Evolutionary conservation across 1,284 basidiomycete species (phyloP).

Genomic region (Leccinum subrobustum): DNA sequence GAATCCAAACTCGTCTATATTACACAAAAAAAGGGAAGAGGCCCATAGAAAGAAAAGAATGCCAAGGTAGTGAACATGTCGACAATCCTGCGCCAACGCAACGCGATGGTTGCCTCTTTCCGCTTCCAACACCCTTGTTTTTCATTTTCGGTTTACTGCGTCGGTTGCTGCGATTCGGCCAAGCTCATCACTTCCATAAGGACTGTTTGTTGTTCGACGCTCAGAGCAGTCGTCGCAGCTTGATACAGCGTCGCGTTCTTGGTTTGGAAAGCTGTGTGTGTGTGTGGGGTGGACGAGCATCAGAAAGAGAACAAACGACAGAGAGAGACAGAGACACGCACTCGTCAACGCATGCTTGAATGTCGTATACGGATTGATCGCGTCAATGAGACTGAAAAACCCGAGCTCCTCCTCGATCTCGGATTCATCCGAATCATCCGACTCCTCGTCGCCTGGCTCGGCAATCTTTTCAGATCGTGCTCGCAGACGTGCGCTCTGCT

Average conservation of each 20-base stretch:
- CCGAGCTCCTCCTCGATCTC: slow-evolving; percentile 78
- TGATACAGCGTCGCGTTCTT: slow-evolving; percentile 67
- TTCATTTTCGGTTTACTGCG: slow-evolving; percentile 5
- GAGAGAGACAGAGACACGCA: slow-evolving; percentile 32
- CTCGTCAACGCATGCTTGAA: slow-evolving; percentile 76
- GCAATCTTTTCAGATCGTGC: slow-evolving; percentile 50
- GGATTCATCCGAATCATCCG: slow-evolving; percentile 49
- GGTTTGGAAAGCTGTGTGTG: slow-evolving; percentile 66
- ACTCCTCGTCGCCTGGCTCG: slow-evolving; percentile 43
- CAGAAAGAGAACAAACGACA: not conserved
- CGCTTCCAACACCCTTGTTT: not conserved
- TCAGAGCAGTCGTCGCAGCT: slow-evolving; percentile 65
- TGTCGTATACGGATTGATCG: slow-evolving; percentile 65
- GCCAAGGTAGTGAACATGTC: not conserved
- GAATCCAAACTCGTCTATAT: not conserved
- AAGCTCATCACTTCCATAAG: slow-evolving; percentile 76
- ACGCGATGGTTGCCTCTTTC: not conserved
- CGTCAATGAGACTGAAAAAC: slow-evolving; percentile 76
- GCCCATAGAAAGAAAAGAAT: not conserved
- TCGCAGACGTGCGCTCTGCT: slow-evolving; percentile 66
- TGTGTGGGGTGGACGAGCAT: too few relatives aligned
- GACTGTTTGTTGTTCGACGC: slow-evolving; percentile 70
- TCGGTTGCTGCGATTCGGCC: slow-evolving; percentile 23
- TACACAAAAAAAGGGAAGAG: not conserved
- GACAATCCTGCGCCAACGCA: not conserved